phyloP scores from a whole-genome alignment of 805 yeast genomes.

The Cyberlindnera japonica region DNA sequence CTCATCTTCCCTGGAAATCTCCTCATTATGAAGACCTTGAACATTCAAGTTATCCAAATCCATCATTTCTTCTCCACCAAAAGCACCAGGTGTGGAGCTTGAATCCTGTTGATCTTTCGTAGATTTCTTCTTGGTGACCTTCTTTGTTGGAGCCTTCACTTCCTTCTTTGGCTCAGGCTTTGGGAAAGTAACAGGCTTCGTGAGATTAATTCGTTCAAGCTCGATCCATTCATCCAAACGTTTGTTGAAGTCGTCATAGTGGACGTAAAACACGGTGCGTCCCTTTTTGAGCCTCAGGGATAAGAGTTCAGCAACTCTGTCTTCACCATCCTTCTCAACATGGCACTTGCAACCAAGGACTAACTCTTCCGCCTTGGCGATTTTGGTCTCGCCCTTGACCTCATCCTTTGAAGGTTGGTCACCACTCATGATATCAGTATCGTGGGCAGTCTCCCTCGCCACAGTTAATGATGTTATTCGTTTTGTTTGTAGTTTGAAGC shows the following conservation, averaged over 20 bases:
- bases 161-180: constrained; percentile 41
- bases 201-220: constrained; percentile 64
- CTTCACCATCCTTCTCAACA: constrained; percentile 77
- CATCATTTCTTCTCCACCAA: constrained; percentile 52
- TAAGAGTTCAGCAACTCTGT: constrained; percentile 79
- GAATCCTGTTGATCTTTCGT: constrained; percentile 30
- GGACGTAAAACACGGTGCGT: constrained; percentile 81
- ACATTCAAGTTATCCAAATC: constrained; percentile 82
- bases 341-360: constrained; percentile 77
- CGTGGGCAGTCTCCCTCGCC: not conserved
- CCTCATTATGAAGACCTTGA: constrained; percentile 71
- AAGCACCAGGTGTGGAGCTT: constrained; percentile 20
- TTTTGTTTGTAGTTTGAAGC: not conserved
- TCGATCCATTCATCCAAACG: constrained; percentile 95
- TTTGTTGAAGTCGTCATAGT: constrained; percentile 90
- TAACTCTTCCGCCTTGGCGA: constrained; percentile 44
- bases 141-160: constrained; percentile 12
- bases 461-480: not conserved
- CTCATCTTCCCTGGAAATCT: constrained; percentile 83
- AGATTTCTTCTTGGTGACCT: constrained; percentile 31
- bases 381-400: constrained; percentile 24
- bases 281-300: constrained; percentile 74
- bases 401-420: constrained; percentile 24
- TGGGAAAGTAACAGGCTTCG: constrained; percentile 69
- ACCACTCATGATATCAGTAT: constrained; percentile 12